These are phyloP conservation scores for Phytophthora fragariae DNA, from an alignment of 352 stramenopile genomes.

Conservation along the genomic window DNA sequence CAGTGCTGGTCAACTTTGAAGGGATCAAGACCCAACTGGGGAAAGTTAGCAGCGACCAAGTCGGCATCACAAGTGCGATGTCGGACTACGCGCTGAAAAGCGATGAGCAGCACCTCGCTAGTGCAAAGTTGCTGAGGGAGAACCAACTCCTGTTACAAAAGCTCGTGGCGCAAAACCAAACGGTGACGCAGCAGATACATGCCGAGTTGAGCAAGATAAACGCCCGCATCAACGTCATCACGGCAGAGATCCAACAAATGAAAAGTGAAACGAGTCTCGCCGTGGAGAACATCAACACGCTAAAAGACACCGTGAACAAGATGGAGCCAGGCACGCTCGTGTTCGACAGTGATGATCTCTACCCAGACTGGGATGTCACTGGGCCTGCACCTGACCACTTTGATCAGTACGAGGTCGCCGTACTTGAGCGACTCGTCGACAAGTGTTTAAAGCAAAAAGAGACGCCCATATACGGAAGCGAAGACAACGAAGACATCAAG, in stretches of 20 bases:
- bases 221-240: not conserved
- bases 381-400: no score
- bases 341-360: no score
- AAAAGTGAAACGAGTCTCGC: constrained; percentile 1
- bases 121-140: constrained; percentile 7
- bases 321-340: no score
- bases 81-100: constrained; percentile 19
- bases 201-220: not conserved
- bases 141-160: constrained; percentile 11
- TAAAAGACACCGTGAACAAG: not conserved
- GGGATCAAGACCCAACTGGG: constrained; percentile 10
- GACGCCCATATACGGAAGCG: not conserved
- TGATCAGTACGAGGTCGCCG: no score
- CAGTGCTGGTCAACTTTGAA: constrained; percentile 5
- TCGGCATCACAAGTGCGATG: constrained; percentile 9
- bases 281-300: constrained; percentile 16
- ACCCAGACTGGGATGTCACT: no score
- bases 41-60: constrained; percentile 17
- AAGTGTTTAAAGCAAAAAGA: constrained; percentile 8
- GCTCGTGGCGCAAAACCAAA: not conserved
- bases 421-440: not conserved
- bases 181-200: not conserved
- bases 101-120: constrained; percentile 7
- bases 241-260: not conserved
- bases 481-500: constrained; percentile 7